Evolutionary conservation across 305 asterid species (phyloP).

Genomic region (Fraxinus angustifolia): DNA sequence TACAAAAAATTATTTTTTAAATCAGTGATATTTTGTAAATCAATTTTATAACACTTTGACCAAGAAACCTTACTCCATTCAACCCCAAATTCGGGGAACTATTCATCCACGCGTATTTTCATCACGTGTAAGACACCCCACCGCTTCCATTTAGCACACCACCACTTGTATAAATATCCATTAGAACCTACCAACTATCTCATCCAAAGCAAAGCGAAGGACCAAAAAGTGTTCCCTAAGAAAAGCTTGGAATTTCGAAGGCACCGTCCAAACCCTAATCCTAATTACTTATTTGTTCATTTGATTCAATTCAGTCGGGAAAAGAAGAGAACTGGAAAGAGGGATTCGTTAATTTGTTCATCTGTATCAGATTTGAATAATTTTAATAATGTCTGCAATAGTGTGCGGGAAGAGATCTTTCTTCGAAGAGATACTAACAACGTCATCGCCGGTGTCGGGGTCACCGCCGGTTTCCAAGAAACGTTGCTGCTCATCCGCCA

Average conservation of each 20-base stretch:
- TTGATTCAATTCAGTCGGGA: neutral
- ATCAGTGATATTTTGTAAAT: no score
- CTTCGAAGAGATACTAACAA: slow-evolving; percentile 57
- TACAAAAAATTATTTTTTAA: no score
- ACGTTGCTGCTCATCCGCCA: slow-evolving; percentile 53
- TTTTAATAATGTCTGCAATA: slow-evolving; percentile 60
- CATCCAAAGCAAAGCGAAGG: neutral
- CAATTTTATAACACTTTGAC: no score
- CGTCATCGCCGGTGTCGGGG: slow-evolving; percentile 48
- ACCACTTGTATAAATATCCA: slow-evolving; percentile 18
- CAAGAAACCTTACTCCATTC: neutral
- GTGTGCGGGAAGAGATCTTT: slow-evolving; percentile 83
- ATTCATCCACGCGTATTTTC: neutral
- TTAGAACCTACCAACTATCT: neutral
- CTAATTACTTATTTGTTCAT: slow-evolving; percentile 4
- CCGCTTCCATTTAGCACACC: neutral
- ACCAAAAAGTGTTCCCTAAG: slow-evolving; percentile 16
- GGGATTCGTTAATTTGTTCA: neutral
- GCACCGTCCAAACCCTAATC: slow-evolving; percentile 31
- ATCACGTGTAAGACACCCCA: neutral
- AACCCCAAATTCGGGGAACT: neutral
- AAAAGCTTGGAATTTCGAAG: slow-evolving; percentile 40
- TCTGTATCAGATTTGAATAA: neutral
- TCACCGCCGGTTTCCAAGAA: slow-evolving; percentile 57
- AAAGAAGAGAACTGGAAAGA: neutral